Percentiles rank a stretch among this genome's conserved stretches.
phyloP scores from a whole-genome alignment of 768 basidiomycete genomes.

The Mycena capillaripes region DNA sequence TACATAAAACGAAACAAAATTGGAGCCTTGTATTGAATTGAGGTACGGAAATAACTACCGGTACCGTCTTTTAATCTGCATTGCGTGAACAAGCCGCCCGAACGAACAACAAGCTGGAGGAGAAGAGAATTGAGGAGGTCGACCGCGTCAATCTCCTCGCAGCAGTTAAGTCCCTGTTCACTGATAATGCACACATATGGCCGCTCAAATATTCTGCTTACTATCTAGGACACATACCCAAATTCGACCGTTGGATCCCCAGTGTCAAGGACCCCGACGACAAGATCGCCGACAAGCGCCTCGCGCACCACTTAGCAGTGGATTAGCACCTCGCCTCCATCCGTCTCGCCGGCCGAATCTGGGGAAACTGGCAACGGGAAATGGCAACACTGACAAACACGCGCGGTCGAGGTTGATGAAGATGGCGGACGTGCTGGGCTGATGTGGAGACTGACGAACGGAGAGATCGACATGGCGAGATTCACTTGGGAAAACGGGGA shows the following conservation, averaged over 20 bases:
- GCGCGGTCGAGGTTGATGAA: not conserved
- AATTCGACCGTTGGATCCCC: not conserved
- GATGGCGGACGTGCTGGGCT: not conserved
- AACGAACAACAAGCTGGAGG: not conserved
- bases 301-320: constrained; percentile 5
- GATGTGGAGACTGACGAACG: not conserved
- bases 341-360: constrained; percentile 8
- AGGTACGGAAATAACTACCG: too few relatives aligned
- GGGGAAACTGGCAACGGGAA: constrained; percentile 10
- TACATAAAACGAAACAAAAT: too few relatives aligned
- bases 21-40: too few relatives aligned
- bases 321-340: constrained; percentile 2
- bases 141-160: not conserved
- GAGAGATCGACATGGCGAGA: not conserved
- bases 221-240: constrained; percentile 1
- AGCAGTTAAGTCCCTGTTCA: constrained; percentile 7
- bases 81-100: too few relatives aligned
- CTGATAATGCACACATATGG: not conserved
- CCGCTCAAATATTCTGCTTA: not conserved
- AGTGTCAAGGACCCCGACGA: not conserved
- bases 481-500: not conserved
- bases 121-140: not conserved
- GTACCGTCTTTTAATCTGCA: too few relatives aligned
- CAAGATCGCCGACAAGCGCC: not conserved
- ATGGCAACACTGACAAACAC: not conserved